Conservation (phyloP, 306 rosid genomes). For the Pyrus bretschneideri region DNA sequence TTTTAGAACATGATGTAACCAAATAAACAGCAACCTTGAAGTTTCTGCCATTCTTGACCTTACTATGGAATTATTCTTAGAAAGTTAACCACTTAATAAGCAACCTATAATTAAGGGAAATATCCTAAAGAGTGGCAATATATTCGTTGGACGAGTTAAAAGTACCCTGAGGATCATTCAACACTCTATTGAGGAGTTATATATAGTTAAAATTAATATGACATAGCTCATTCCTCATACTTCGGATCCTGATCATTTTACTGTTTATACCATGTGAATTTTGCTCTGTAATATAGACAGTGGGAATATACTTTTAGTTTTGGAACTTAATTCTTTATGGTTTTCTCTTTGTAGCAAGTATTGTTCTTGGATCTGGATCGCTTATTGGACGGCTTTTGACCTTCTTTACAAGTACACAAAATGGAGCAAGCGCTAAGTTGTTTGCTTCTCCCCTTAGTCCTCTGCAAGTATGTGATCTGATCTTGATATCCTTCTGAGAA, state of each 20-base stretch:
- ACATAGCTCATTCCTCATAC: not conserved
- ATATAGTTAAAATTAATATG: not conserved
- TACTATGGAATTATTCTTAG: not conserved
- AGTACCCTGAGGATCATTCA: not conserved
- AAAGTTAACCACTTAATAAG: not conserved
- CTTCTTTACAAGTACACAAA: constrained; percentile 29
- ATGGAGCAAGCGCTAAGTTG: constrained; percentile 34
- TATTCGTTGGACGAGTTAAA: not conserved
- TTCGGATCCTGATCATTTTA: not conserved
- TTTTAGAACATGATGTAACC: not conserved
- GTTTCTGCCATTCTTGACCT: not conserved
- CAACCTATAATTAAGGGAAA: not conserved
- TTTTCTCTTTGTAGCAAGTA: constrained; percentile 52
- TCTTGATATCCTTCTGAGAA: not conserved
- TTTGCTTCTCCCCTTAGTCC: constrained; percentile 49
- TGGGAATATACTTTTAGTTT: not conserved
- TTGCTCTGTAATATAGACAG: not conserved
- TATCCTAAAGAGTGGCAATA: not conserved
- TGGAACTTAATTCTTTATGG: not conserved
- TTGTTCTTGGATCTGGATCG: constrained; percentile 66
- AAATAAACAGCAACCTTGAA: not conserved
- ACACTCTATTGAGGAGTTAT: not conserved
- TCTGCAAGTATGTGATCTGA: constrained; percentile 55
- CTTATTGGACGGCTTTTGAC: constrained; percentile 66
- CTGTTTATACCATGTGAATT: not conserved